Evolutionary conservation across 2,329 filamentous ascomycete species (phyloP).

Genomic region (Neospermospora avenae): DNA sequence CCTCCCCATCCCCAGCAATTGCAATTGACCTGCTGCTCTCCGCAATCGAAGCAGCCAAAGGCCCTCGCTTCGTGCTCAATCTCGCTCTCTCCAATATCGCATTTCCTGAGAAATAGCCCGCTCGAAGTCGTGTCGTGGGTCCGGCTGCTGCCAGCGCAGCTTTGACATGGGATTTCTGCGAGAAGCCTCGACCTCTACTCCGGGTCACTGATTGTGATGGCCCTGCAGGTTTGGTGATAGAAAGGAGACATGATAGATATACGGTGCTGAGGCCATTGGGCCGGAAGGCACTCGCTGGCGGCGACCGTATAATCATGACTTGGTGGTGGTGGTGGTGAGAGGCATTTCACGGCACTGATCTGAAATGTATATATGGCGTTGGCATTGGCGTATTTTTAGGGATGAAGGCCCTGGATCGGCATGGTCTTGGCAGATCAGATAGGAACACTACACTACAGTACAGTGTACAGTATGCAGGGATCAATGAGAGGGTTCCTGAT

Average conservation of each 20-base stretch:
- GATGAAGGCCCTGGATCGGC: conserved; percentile 1
- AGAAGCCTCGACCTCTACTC: conserved; percentile 19
- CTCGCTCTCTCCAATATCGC: conserved; percentile 23
- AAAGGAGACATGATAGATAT: conserved; percentile 27
- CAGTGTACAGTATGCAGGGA: too few species aligned
- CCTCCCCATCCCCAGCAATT: neutral
- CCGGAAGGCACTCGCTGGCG: conserved; percentile 24
- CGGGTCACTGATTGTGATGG: conserved; percentile 19
- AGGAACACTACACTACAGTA: too few species aligned
- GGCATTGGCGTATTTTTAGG: conserved; percentile 4
- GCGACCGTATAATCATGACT: conserved; percentile 34
- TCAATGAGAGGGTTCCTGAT: neutral
- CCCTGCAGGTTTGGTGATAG: conserved; percentile 10
- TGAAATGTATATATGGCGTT: neutral
- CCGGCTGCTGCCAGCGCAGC: conserved; percentile 17
- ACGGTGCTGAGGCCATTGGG: conserved; percentile 28
- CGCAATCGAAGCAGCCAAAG: conserved; percentile 17
- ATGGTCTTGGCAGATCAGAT: too few species aligned
- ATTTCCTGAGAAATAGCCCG: conserved; percentile 33
- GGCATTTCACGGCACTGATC: conserved; percentile 12
- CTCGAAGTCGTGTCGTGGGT: conserved; percentile 23
- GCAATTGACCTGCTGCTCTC: conserved; percentile 15
- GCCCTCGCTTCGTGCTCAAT: conserved; percentile 22
- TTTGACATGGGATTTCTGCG: conserved; percentile 24
- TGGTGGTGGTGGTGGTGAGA: conserved; percentile 19